Conservation (phyloP, 164 flowering plant species). For the Piper longum region DNA sequence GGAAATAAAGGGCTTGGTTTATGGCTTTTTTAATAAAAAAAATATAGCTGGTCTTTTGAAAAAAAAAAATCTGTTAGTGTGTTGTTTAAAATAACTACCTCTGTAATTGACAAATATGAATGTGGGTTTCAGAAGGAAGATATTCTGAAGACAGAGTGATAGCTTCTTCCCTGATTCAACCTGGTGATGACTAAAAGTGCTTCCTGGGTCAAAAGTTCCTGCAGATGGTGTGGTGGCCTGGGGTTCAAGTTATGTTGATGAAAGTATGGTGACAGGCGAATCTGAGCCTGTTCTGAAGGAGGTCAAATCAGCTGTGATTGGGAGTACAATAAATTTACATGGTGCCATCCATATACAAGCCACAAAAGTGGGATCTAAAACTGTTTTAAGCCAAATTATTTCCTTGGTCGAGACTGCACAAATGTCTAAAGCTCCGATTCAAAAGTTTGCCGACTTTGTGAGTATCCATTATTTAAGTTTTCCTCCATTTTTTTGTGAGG, state of each 20-base stretch:
- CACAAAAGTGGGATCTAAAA: conserved; percentile 83
- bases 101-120: background rate
- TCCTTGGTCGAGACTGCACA: conserved; percentile 94
- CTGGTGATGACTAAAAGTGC: conserved; percentile 79
- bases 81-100: background rate
- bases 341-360: conserved; percentile 84
- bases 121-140: conserved; percentile 45
- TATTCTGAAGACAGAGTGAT: conserved; percentile 63
- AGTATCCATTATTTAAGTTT: conserved; percentile 15
- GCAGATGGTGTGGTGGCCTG: conserved; percentile 79
- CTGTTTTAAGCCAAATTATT: conserved; percentile 89
- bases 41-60: too few relatives aligned
- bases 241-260: conserved; percentile 95
- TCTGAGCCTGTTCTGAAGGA: conserved; percentile 68
- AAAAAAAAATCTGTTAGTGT: background rate
- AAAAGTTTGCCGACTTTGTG: conserved; percentile 95
- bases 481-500: background rate
- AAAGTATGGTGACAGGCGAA: conserved; percentile 99
- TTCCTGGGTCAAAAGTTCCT: conserved; percentile 92
- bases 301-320: conserved; percentile 54
- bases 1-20: too few relatives aligned
- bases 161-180: conserved; percentile 81
- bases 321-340: conserved; percentile 91
- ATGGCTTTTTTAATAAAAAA: too few relatives aligned
- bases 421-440: conserved; percentile 99